Base-by-base conservation (phyloP, 164 flowering plant species). In the Sextonia rubra region DNA sequence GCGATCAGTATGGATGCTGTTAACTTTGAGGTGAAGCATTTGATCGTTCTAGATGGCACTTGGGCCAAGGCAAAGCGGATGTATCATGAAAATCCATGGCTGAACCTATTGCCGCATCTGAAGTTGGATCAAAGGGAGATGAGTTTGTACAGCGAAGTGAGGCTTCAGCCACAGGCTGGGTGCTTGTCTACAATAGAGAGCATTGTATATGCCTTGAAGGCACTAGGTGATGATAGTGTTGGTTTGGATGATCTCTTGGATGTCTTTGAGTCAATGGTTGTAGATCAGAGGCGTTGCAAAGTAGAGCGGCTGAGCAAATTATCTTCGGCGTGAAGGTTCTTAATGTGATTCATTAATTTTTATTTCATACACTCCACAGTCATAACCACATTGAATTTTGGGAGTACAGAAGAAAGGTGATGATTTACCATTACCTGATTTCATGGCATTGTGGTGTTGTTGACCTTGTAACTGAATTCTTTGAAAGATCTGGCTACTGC, bases 11-110 rank as follows among this genome's bases (percentile, higher is more conserved):
- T 81, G n/a, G 84, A 77, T 48, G 82, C 69, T 8, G 69, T 82
- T 47, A 74, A 80, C 74, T 84, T 91, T 74, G 81, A 85, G 65
- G 95, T 88, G 82, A 91, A 82, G 80, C 83, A 90, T 66, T 80
- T 91, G 86, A 88, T 93, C 71, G 94, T 91, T 49, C 77, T 93
- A 82, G 97, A 91, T 77, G 98, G 97, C n/a, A 93, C 97, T n/a
- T 93, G 94, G 98, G 76, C 81, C 3, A 91, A 93, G 78, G 98
- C 98, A 24, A 86, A 72, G 77, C 86, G 95, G 75, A 82, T 93
- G 84, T 93, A 90, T 72, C 77, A 73, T 47, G 97, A 91, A 86
- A 93, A 93, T 70, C 97, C 98, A 4, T 93, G 98, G 97, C 76
- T 93, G 85, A 88, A 84, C 80, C 75, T 89, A 44, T 75, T 93